phyloP scores from a whole-genome alignment of 805 yeast genomes.

The Suhomyces vadensis region DNA sequence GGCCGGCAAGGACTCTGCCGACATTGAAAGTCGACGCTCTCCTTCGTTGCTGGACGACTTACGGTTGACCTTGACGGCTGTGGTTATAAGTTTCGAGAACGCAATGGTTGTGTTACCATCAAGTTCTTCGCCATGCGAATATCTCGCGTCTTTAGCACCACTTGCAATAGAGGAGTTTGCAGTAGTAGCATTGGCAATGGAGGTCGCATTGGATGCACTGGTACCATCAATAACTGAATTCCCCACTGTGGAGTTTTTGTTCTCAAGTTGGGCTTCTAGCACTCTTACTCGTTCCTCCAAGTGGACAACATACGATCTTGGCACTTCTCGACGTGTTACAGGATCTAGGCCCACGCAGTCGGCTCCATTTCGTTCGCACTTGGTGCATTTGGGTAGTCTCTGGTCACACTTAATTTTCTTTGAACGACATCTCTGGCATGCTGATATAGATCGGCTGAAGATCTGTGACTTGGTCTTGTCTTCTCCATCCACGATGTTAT shows the following conservation, averaged over 20 bases:
- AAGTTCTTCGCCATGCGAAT: background rate
- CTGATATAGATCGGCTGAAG: constrained; percentile 59
- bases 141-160: background rate
- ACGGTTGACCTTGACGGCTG: constrained; percentile 64
- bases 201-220: background rate
- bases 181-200: background rate
- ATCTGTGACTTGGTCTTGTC: background rate
- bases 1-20: constrained; percentile 38
- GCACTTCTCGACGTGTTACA: constrained; percentile 83
- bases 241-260: constrained; percentile 33
- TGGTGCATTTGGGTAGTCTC: constrained; percentile 64
- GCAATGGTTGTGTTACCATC: constrained; percentile 40
- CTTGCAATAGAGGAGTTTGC: background rate
- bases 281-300: constrained; percentile 63
- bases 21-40: constrained; percentile 15
- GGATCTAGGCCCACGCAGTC: constrained; percentile 87
- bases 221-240: background rate
- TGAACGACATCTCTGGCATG: constrained; percentile 79
- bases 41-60: constrained; percentile 15
- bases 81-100: constrained; percentile 73
- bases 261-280: constrained; percentile 53
- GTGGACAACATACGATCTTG: constrained; percentile 73
- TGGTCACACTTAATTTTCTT: constrained; percentile 70
- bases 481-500: too few species aligned
- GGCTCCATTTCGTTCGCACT: constrained; percentile 61